phyloP scores from a whole-genome alignment of 441 rosid species.

The Viola pubescens region DNA sequence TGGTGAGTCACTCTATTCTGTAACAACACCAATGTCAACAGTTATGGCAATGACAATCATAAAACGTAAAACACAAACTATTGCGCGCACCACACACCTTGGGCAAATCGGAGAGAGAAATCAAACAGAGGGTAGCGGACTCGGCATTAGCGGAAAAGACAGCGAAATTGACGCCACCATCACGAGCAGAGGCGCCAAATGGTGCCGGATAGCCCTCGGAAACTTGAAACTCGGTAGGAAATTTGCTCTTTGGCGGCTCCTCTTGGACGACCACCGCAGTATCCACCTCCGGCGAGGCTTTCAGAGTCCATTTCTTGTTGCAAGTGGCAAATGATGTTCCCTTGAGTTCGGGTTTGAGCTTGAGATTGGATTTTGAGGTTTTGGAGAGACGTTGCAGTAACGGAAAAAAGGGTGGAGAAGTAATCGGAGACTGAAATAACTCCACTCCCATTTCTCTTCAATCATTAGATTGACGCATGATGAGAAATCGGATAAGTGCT shows the following conservation, averaged over 20 bases:
- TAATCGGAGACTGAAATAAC: too few relatives aligned
- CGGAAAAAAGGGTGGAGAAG: too few relatives aligned
- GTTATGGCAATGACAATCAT: not conserved
- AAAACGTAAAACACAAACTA: not conserved
- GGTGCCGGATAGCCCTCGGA: constrained; percentile 63
- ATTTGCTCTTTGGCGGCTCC: constrained; percentile 31
- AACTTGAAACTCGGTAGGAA: constrained; percentile 25
- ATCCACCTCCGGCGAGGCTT: constrained; percentile 23
- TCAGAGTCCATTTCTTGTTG: too few relatives aligned
- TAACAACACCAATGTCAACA: constrained; percentile 6
- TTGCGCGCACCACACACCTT: constrained; percentile 31
- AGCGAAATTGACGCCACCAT: constrained; percentile 79
- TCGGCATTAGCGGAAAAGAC: constrained; percentile 60
- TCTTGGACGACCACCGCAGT: constrained; percentile 30
- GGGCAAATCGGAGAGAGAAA: constrained; percentile 51
- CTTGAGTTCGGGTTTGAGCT: too few relatives aligned
- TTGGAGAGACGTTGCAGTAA: too few relatives aligned
- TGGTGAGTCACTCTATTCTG: constrained; percentile 68
- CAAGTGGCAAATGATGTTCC: too few relatives aligned
- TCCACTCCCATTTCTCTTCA: too few relatives aligned
- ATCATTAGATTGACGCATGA: too few relatives aligned
- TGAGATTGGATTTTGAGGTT: too few relatives aligned
- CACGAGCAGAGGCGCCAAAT: constrained; percentile 63
- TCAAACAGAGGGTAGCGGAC: constrained; percentile 70
- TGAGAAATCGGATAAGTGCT: too few relatives aligned